A percentile compares a stretch with the other conserved stretches of the same genome.
Conservation (phyloP, 164 flowering plant genomes). For the Cinnamomum micranthum region DNA sequence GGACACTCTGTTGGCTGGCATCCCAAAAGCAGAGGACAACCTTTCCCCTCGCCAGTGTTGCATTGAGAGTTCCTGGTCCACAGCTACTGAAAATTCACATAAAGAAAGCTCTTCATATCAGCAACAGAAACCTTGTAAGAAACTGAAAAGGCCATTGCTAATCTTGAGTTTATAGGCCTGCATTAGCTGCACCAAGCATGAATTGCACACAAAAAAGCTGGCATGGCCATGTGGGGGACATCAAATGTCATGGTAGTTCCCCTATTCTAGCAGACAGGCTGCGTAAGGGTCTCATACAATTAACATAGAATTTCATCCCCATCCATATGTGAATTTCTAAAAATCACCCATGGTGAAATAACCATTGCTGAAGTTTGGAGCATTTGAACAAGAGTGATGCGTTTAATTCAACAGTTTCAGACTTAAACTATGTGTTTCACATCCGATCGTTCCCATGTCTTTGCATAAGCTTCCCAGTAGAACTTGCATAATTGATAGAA, state of each 20-base stretch:
- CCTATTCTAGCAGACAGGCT: background rate
- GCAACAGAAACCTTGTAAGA: background rate
- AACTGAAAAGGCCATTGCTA: background rate
- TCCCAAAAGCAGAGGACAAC: slow-evolving; percentile 21
- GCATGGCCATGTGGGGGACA: background rate
- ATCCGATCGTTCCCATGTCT: background rate
- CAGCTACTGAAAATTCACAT: slow-evolving; percentile 14
- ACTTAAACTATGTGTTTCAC: background rate
- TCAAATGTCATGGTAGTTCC: background rate
- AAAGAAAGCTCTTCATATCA: background rate
- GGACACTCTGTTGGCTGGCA: background rate
- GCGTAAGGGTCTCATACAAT: background rate
- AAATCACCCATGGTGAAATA: background rate
- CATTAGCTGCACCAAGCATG: background rate
- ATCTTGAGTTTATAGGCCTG: background rate
- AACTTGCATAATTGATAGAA: too few species aligned
- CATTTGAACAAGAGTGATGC: background rate
- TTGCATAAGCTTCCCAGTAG: too few species aligned
- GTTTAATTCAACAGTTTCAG: background rate
- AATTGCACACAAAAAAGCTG: background rate
- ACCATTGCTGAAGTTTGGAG: background rate
- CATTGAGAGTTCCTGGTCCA: slow-evolving; percentile 10
- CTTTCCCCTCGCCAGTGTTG: slow-evolving; percentile 21
- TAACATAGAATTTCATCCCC: background rate
- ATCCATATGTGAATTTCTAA: background rate